Evolutionary conservation across 768 basidiomycete species (phyloP), one percentile per base, ranked within the genome.

Genomic region (Rhodosporidiobolus sp.): DNA sequence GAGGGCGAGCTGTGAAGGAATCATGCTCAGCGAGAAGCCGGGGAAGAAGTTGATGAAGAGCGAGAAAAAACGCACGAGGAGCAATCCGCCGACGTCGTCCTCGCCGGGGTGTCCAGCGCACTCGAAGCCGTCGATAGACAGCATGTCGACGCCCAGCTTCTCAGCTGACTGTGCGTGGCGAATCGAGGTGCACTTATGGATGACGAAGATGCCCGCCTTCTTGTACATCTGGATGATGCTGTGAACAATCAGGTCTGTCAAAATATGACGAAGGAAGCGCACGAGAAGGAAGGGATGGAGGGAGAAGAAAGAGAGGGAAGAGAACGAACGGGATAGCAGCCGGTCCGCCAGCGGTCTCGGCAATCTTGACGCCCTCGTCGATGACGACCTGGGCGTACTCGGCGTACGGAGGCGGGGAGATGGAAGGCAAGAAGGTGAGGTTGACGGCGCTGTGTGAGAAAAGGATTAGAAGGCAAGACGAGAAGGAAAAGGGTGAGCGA

Each of bases 91-190:
- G 32, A 96, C 90, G 79, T 96, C 94, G 54, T 95, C 91, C 79
- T 96, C 94, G 72, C 94, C 94, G 1, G 92, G 92, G 81, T 94
- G 92, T 34, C 94, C 94, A 43, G 92, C 94, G 79, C 91, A 74
- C 53, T 74, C 49, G 55, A 76, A 75, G 35, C 53, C 68, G 71
- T 77, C 73, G 53, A 76, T 70, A 10, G 58, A 67, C 10, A 72
- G 55, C 63, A 61, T 54, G 63, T 65, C 67, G 38, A 72, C 38
- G 35, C 63, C 65, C 30, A 65, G 66, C 16, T 85, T 86, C 66
- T 87, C 88, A 4, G 92, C 89, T 22, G 76, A 89, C 86, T 91
- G 89, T 6, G 91, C 92, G 81, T 94, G 92, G 59, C 90, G 85
- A 69, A 92, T 87, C 7, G 88, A 88, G 0, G 92, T 92, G 80